Evolutionary conservation across 345 rosid species (phyloP).

Genomic region (Nasturtium officinale): DNA sequence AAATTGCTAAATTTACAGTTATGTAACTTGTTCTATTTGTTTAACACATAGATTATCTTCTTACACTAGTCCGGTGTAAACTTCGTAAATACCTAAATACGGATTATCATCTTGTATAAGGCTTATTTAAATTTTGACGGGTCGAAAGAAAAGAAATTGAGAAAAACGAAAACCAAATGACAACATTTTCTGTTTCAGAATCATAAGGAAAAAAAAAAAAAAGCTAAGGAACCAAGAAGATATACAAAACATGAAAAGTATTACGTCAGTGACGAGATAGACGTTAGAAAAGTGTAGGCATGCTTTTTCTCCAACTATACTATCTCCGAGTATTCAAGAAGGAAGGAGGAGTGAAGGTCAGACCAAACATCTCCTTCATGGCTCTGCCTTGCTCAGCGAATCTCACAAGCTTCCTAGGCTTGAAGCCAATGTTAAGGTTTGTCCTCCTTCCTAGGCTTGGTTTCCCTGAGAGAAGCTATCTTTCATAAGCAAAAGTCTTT

Average conservation of each 20-base stretch:
- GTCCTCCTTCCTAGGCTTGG: constrained; percentile 57
- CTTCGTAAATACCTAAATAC: too few relatives aligned
- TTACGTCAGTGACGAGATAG: not conserved
- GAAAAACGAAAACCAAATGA: not conserved
- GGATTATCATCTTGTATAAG: too few relatives aligned
- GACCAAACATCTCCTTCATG: constrained; percentile 87
- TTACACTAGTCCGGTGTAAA: too few relatives aligned
- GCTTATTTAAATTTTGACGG: not conserved
- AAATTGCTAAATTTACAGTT: too few relatives aligned
- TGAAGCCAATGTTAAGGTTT: constrained; percentile 58
- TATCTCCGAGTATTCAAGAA: constrained; percentile 52
- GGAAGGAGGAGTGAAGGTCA: constrained; percentile 69
- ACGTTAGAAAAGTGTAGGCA: constrained; percentile 52
- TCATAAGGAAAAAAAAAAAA: constrained; percentile 12
- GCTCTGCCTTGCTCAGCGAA: constrained; percentile 84
- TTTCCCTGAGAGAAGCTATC: constrained; percentile 68
- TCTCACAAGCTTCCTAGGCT: constrained; percentile 77
- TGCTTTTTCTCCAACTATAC: constrained; percentile 57
- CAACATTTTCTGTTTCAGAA: constrained; percentile 12
- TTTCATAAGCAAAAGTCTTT: constrained; percentile 85
- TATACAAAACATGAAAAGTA: constrained; percentile 8
- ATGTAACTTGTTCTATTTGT: too few relatives aligned
- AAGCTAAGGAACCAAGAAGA: constrained; percentile 1
- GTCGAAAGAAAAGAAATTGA: not conserved
- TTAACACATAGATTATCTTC: not conserved